Evolutionary conservation across 2,329 filamentous ascomycete species (phyloP).

Genomic region (Shiraia bambusicola): DNA sequence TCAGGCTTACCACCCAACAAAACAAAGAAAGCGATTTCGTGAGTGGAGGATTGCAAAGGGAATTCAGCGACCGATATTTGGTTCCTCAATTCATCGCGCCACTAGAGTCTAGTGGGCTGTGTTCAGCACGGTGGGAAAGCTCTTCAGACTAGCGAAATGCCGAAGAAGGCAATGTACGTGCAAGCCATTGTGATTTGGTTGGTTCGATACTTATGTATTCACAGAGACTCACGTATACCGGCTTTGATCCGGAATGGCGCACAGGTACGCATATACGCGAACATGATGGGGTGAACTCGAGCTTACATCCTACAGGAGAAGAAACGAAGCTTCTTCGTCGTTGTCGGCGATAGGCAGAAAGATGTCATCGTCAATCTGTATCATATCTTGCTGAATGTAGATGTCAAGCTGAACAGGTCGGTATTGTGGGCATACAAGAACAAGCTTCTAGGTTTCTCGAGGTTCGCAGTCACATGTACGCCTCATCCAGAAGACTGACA

Average conservation of each 20-base stretch:
- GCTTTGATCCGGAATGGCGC: conserved; percentile 46
- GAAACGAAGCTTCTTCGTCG: conserved; percentile 96
- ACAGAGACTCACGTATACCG: conserved; percentile 43
- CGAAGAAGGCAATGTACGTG: conserved; percentile 44
- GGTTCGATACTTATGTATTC: conserved; percentile 12
- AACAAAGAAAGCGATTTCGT: not conserved
- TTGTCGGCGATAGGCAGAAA: conserved; percentile 91
- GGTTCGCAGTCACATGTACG: conserved; percentile 42
- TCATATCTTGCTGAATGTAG: conserved; percentile 86
- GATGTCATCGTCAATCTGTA: conserved; percentile 95
- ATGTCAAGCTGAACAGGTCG: conserved; percentile 93
- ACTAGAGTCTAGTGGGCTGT: not conserved
- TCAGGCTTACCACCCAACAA: not conserved
- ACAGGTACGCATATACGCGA: conserved; percentile 25
- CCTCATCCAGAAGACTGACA: not conserved
- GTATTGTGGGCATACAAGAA: conserved; percentile 99
- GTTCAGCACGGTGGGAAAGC: conserved; percentile 33
- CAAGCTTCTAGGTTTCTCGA: conserved; percentile 90
- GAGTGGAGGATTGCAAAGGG: not conserved
- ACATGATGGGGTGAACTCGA: not conserved
- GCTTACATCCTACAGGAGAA: conserved; percentile 62
- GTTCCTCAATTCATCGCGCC: not conserved
- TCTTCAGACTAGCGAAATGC: conserved; percentile 38
- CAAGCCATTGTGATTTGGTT: not conserved
- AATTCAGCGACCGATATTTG: not conserved